phyloP scores from a whole-genome alignment of 441 rosid species.

The Pelargonium hybrid region DNA sequence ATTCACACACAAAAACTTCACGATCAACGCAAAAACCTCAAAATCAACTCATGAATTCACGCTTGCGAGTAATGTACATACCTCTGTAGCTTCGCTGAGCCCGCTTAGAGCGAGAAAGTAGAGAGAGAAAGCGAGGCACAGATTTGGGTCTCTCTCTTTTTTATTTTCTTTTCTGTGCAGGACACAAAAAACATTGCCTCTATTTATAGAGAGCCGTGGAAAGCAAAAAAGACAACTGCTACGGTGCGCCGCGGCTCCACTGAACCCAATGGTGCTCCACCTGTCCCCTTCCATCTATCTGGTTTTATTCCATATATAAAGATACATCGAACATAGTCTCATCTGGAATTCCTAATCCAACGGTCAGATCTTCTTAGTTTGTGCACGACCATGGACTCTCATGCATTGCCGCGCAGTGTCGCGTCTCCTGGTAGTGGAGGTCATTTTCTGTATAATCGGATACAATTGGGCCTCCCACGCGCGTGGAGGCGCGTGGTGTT shows the following conservation, averaged over 20 bases:
- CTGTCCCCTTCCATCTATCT: too few relatives aligned
- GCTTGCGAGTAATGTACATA: neutral
- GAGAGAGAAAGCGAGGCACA: neutral
- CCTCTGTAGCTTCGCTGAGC: neutral
- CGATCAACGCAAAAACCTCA: neutral
- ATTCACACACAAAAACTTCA: neutral
- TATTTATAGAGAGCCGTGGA: neutral
- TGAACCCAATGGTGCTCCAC: too few relatives aligned
- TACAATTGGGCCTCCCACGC: neutral
- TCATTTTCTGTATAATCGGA: neutral
- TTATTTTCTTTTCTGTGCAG: neutral
- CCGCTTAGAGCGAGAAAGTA: neutral
- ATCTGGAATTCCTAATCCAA: too few relatives aligned
- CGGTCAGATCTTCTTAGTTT: too few relatives aligned
- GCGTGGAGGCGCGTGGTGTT: neutral
- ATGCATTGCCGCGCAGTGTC: neutral
- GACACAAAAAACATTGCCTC: neutral
- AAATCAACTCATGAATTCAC: neutral
- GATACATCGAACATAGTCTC: too few relatives aligned
- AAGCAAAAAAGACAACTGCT: too few relatives aligned
- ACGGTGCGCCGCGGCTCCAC: too few relatives aligned
- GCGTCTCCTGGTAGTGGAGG: neutral
- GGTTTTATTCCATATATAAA: too few relatives aligned
- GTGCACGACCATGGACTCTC: neutral
- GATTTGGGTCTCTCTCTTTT: neutral